These are phyloP conservation scores for Camellia sinensis DNA, from an alignment of 148 eudicot genomes.

Conservation along the genomic window DNA sequence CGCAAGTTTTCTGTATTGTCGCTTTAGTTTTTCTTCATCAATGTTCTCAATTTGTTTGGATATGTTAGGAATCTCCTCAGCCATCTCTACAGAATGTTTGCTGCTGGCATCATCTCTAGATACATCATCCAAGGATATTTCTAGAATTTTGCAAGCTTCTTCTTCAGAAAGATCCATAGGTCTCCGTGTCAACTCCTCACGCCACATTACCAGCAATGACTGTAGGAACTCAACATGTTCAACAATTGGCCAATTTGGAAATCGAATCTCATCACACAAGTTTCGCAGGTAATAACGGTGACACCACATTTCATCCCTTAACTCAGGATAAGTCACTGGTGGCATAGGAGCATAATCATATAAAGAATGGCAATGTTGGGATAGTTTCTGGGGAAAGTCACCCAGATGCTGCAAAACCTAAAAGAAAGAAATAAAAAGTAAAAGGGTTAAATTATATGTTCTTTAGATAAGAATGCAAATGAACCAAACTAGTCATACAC, in stretches of 20 bases:
- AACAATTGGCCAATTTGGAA: slow-evolving; percentile 98
- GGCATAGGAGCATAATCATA: slow-evolving; percentile 99
- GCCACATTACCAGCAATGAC: slow-evolving; percentile 98
- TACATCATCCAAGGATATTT: slow-evolving; percentile 82
- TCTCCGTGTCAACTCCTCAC: slow-evolving; percentile 93
- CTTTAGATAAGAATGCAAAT: neutral
- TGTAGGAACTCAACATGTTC: slow-evolving; percentile 99
- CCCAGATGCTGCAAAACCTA: slow-evolving; percentile 99
- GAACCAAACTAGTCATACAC: neutral
- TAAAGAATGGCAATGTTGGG: slow-evolving; percentile 90
- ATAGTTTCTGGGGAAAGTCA: slow-evolving; percentile 93
- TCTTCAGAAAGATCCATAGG: slow-evolving; percentile 99
- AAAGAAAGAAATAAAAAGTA: neutral
- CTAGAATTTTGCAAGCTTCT: slow-evolving; percentile 95
- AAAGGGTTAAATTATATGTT: neutral
- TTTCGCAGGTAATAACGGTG: slow-evolving; percentile 97
- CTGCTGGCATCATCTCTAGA: slow-evolving; percentile 55
- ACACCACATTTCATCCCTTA: slow-evolving; percentile 99
- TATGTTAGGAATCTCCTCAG: slow-evolving; percentile 60
- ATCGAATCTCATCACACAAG: slow-evolving; percentile 92
- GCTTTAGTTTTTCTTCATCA: slow-evolving; percentile 98
- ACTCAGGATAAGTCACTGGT: slow-evolving; percentile 94
- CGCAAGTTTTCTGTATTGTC: slow-evolving; percentile 95
- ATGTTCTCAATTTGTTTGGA: slow-evolving; percentile 82
- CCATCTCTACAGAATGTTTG: slow-evolving; percentile 36